These are phyloP conservation scores for Fusarium coffeatum DNA, from an alignment of 2,329 filamentous ascomycete genomes.

Conservation along the genomic window DNA sequence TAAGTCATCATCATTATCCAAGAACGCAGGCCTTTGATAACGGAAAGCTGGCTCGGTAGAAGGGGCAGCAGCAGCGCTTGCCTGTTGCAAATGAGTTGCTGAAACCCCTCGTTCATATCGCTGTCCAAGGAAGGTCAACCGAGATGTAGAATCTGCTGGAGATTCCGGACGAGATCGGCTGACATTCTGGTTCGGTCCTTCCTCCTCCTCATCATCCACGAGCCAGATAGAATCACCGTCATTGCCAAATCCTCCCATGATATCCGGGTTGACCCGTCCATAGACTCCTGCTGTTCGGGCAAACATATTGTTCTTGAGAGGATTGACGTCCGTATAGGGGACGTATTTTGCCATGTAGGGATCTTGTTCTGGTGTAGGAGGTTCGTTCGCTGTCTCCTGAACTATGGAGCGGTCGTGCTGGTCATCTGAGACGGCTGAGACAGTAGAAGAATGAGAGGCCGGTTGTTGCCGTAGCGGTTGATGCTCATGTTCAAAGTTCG, in stretches of 20 bases:
- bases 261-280: constrained; percentile 47
- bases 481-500: background rate
- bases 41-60: constrained; percentile 25
- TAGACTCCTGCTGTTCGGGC: constrained; percentile 44
- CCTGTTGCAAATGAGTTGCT: constrained; percentile 15
- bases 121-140: background rate
- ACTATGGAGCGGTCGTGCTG: background rate
- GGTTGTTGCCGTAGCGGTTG: background rate
- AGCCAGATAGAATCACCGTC: constrained; percentile 49
- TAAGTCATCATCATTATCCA: constrained; percentile 41
- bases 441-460: constrained; percentile 10
- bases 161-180: background rate
- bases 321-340: constrained; percentile 40
- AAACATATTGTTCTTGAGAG: constrained; percentile 47
- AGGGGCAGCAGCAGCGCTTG: constrained; percentile 21
- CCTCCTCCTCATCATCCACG: constrained; percentile 49
- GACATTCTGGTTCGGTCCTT: constrained; percentile 30
- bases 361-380: constrained; percentile 4
- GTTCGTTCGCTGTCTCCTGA: constrained; percentile 3
- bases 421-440: constrained; percentile 1
- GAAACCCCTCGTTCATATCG: background rate
- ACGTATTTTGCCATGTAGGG: constrained; percentile 37
- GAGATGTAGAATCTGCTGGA: background rate
- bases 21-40: constrained; percentile 36
- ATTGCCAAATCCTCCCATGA: constrained; percentile 49